Evolutionary conservation across 768 basidiomycete species (phyloP).

Genomic region (Sistotremastrum suecicum): DNA sequence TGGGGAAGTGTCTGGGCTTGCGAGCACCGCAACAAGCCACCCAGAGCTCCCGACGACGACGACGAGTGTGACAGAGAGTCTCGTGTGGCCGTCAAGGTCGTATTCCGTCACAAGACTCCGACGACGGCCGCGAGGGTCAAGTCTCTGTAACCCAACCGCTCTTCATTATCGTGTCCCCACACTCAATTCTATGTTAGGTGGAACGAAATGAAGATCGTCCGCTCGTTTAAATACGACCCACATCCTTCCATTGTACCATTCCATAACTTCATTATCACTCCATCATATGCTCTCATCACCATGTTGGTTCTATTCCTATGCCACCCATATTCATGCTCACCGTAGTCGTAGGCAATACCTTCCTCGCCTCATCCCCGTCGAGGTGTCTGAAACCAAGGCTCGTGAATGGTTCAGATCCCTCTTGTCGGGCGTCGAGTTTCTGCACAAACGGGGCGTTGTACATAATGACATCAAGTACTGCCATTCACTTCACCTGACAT

Average conservation of each 20-base stretch:
- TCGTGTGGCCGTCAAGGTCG: slow-evolving; percentile 85
- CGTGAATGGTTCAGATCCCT: slow-evolving; percentile 73
- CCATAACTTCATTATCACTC: slow-evolving; percentile 87
- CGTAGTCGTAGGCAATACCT: slow-evolving; percentile 57
- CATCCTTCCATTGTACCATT: slow-evolving; percentile 91
- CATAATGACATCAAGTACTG: slow-evolving; percentile 91
- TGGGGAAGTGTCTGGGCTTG: slow-evolving; percentile 89
- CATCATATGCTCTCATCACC: slow-evolving; percentile 81
- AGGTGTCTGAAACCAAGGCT: slow-evolving; percentile 67
- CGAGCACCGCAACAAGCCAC: slow-evolving; percentile 20
- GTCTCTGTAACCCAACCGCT: slow-evolving; percentile 47
- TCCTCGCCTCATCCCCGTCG: slow-evolving; percentile 76
- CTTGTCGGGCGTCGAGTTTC: slow-evolving; percentile 69
- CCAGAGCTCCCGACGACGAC: slow-evolving; percentile 20
- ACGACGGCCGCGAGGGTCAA: slow-evolving; percentile 82
- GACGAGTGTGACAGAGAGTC: slow-evolving; percentile 26
- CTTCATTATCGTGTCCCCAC: not conserved
- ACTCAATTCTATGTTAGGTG: slow-evolving; percentile 34
- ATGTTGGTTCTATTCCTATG: slow-evolving; percentile 42
- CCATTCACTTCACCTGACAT: slow-evolving; percentile 1
- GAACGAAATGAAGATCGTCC: slow-evolving; percentile 97
- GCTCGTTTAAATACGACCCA: slow-evolving; percentile 66
- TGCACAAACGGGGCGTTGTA: slow-evolving; percentile 72
- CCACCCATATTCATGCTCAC: slow-evolving; percentile 1
- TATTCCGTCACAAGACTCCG: slow-evolving; percentile 67